Base-by-base conservation (phyloP, 2,329 filamentous ascomycete species). In the Aspergillus melleus region DNA sequence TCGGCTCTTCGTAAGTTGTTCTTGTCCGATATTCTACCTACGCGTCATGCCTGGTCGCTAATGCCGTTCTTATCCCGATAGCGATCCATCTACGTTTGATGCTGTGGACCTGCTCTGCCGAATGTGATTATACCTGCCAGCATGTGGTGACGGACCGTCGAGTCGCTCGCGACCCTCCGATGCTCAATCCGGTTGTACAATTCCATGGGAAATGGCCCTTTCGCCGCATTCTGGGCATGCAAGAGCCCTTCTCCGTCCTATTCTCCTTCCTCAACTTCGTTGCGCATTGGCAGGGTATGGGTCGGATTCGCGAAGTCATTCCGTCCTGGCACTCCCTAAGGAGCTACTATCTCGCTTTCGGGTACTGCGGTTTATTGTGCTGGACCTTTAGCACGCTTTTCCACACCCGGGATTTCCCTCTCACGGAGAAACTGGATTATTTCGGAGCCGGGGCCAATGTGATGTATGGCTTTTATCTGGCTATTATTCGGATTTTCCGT, bases 141-240 rank as follows among this genome's bases (percentile, higher is more conserved):
- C 94, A 96, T 82, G 89, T 96, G 74, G 84, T 96, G 61, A 98
- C 95, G 58, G 78, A 86, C 68, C 79, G 80, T 60, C 91, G 94
- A 64, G 78, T 92, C 65, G 80, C 85, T 26, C 81, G 84, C 63
- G 84, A 86, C 61, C 85, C 86, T 36, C 85, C 85, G 0, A 87
- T 88, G 80, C 79, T 85, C 63, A 76, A 86, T 30, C 84, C 88
- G 11, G 77, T 97, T 53, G 88, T 94, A 58, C 95, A 99, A 79
- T 99, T 93, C 82, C 92, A 99, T 80, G 95, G 95, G 32, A 99
- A 99, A 84, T 99, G 95, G 95, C 95, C 95, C 44, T 99, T 99
- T 79, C 83, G 88, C 76, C 90, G 95, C 66, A 84, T 97, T 71
- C 78, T 96, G 56, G 95, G 95, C 75, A 90, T 96, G 81, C 95